phyloP scores from a whole-genome alignment of 495 filamentous ascomycete species.

The Daldinia concentrica region DNA sequence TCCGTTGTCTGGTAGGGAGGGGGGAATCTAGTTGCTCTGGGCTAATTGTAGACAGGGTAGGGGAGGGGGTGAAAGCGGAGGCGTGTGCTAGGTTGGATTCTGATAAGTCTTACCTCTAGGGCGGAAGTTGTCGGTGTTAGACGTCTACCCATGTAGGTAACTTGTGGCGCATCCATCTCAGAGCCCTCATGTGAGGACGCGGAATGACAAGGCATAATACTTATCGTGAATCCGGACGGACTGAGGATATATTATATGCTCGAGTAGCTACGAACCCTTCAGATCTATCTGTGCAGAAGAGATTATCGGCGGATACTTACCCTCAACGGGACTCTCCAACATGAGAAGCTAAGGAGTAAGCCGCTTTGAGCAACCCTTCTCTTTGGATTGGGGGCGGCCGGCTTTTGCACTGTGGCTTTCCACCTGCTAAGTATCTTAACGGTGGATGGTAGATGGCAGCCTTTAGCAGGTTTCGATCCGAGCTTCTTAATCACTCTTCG shows the following conservation, averaged over 20 bases:
- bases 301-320: slow-evolving; percentile 47
- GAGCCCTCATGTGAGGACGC: slow-evolving; percentile 56
- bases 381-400: slow-evolving; percentile 19
- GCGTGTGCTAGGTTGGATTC: slow-evolving; percentile 38
- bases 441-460: slow-evolving; percentile 16
- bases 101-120: slow-evolving; percentile 50
- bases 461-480: slow-evolving; percentile 17
- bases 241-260: slow-evolving; percentile 45
- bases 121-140: slow-evolving; percentile 51
- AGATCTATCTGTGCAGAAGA: slow-evolving; percentile 45
- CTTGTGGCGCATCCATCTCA: slow-evolving; percentile 55
- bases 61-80: slow-evolving; percentile 36
- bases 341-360: slow-evolving; percentile 22
- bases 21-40: slow-evolving; percentile 47
- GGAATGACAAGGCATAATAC: slow-evolving; percentile 65
- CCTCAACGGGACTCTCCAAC: slow-evolving; percentile 45
- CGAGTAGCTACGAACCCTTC: slow-evolving; percentile 47
- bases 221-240: slow-evolving; percentile 53
- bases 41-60: slow-evolving; percentile 41
- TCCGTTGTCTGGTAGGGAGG: slow-evolving; percentile 45
- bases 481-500: slow-evolving; percentile 14
- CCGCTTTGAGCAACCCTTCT: slow-evolving; percentile 22
- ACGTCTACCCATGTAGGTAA: slow-evolving; percentile 54
- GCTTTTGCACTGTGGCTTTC: slow-evolving; percentile 33
- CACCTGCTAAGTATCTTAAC: slow-evolving; percentile 17